These are phyloP conservation scores for Leccinum obscurum DNA, from an alignment of 768 basidiomycete genomes.

Conservation along the genomic window DNA sequence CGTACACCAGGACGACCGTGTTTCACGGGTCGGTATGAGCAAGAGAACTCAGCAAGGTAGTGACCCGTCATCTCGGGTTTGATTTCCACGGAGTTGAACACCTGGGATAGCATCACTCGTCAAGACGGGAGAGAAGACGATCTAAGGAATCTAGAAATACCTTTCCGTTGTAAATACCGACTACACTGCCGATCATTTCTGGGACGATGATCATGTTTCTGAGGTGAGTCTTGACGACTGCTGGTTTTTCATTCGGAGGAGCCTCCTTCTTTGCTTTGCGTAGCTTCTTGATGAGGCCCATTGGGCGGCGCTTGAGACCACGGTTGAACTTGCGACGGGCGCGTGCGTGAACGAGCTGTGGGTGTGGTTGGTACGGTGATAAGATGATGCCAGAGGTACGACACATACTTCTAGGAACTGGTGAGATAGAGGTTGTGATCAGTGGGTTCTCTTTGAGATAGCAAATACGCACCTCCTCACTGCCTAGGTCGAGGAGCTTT, in stretches of 20 bases:
- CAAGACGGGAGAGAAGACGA: not conserved
- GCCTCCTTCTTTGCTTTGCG: conserved; percentile 99
- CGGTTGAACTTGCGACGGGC: conserved; percentile 98
- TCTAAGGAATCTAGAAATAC: conserved; percentile 39
- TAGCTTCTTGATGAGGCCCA: conserved; percentile 99
- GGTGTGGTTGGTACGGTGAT: not conserved
- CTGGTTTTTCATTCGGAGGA: conserved; percentile 98
- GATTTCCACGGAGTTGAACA: conserved; percentile 97
- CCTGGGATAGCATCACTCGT: conserved; percentile 40
- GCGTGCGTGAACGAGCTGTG: conserved; percentile 94
- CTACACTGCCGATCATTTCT: conserved; percentile 98
- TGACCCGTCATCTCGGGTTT: conserved; percentile 99
- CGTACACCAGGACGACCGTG: conserved; percentile 99
- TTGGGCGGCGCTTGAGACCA: conserved; percentile 96
- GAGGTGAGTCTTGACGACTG: conserved; percentile 98
- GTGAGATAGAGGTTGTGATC: conserved; percentile 1
- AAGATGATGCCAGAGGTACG: conserved; percentile 11
- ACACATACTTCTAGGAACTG: conserved; percentile 78
- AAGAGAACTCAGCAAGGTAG: conserved; percentile 97
- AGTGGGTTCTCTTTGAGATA: not conserved
- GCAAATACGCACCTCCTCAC: conserved; percentile 75
- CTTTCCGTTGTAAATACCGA: conserved; percentile 99
- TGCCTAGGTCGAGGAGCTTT: conserved; percentile 94
- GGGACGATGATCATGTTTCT: conserved; percentile 99
- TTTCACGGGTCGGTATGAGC: conserved; percentile 98